A percentile compares a stretch with the other conserved stretches of the same genome.
phyloP scores from a whole-genome alignment of 2,329 filamentous ascomycete genomes.

The Gremmenia infestans region DNA sequence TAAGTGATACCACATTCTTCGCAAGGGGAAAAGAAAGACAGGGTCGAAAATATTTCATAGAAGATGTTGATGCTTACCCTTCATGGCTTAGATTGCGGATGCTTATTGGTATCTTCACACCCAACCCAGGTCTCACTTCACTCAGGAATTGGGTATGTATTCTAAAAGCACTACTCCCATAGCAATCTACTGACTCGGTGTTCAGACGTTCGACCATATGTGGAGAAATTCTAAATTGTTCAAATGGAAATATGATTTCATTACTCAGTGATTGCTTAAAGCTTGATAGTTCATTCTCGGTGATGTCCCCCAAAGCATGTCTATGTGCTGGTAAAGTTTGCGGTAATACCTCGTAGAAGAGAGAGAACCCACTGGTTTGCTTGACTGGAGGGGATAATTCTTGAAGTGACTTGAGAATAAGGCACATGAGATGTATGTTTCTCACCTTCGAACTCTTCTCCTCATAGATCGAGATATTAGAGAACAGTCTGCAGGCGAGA shows the following conservation, averaged over 20 bases:
- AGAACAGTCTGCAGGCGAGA: conserved; percentile 80
- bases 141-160: conserved; percentile 60
- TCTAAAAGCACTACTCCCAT: background rate
- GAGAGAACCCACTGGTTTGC: too few species aligned
- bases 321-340: too few species aligned
- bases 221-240: conserved; percentile 61
- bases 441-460: conserved; percentile 82
- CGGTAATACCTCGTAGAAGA: too few species aligned
- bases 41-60: background rate
- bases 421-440: conserved; percentile 46
- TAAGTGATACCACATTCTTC: conserved; percentile 39
- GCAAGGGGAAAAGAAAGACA: background rate
- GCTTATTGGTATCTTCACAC: conserved; percentile 76
- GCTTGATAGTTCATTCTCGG: background rate
- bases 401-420: background rate
- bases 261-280: background rate
- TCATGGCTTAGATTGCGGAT: background rate
- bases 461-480: conserved; percentile 55
- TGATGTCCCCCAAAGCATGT: background rate
- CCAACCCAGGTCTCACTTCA: conserved; percentile 74
- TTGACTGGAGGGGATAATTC: background rate
- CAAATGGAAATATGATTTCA: too few species aligned
- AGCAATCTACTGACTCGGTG: background rate
- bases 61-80: conserved; percentile 60
- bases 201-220: conserved; percentile 62